A percentile compares a stretch with the other conserved stretches of the same genome.
Evolutionary conservation across 2,329 filamentous ascomycete species (phyloP).

Genomic region (Coniochaeta sp.): DNA sequence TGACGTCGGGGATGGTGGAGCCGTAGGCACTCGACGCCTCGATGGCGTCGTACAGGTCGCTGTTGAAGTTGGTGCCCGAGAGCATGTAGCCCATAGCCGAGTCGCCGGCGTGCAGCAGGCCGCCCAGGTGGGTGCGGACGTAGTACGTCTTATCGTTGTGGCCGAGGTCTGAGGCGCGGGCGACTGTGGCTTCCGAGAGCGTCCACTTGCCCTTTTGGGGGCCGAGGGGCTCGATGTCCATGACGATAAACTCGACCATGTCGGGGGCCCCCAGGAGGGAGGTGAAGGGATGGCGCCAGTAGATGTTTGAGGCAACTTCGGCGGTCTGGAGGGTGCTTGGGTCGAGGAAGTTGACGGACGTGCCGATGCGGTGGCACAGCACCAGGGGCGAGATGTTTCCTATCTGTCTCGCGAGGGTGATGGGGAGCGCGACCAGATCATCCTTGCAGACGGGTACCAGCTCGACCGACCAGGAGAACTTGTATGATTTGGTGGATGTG

Average conservation of each 20-base stretch:
- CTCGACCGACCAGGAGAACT: conserved; percentile 86
- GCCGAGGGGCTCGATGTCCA: conserved; percentile 83
- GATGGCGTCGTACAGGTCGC: conserved; percentile 73
- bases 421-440: conserved; percentile 86
- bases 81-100: conserved; percentile 93
- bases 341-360: conserved; percentile 82
- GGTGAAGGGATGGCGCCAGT: conserved; percentile 85
- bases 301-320: conserved; percentile 74
- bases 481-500: conserved; percentile 85
- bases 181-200: conserved; percentile 82
- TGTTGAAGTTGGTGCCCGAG: conserved; percentile 88
- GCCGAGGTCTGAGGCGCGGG: conserved; percentile 79
- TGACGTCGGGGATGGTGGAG: conserved; percentile 78
- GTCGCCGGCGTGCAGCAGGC: conserved; percentile 80
- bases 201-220: conserved; percentile 72
- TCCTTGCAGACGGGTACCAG: conserved; percentile 95
- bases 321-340: conserved; percentile 85
- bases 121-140: conserved; percentile 82
- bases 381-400: conserved; percentile 86
- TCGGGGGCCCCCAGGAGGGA: conserved; percentile 78
- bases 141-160: conserved; percentile 84
- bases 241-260: conserved; percentile 85
- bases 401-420: conserved; percentile 77
- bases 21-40: conserved; percentile 71
- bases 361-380: conserved; percentile 83